Evolutionary conservation across 2,329 filamentous ascomycete genomes (phyloP).

Genomic region (Penicillium sp.): DNA sequence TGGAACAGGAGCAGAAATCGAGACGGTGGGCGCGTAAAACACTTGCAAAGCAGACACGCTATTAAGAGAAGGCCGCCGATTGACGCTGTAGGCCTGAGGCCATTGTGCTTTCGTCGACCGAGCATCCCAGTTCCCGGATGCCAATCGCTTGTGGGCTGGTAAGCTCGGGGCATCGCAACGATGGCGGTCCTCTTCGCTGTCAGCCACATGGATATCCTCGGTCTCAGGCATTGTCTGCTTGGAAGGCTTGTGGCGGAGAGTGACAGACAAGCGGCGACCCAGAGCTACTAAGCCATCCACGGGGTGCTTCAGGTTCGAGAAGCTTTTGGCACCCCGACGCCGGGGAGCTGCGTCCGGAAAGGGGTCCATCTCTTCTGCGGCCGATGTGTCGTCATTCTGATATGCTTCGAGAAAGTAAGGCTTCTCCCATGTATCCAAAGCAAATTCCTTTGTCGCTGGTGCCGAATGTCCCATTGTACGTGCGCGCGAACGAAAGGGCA

Average conservation of each 20-base stretch:
- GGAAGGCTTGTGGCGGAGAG: constrained; percentile 38
- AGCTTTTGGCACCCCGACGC: constrained; percentile 41
- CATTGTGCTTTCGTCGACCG: constrained; percentile 21
- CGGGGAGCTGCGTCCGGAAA: constrained; percentile 32
- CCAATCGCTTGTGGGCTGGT: constrained; percentile 18
- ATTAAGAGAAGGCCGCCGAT: constrained; percentile 37
- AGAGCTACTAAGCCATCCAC: constrained; percentile 42
- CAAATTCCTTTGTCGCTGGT: constrained; percentile 19
- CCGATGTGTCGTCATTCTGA: constrained; percentile 24
- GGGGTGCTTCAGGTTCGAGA: constrained; percentile 42
- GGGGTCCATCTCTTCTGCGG: constrained; percentile 33
- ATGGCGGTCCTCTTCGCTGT: constrained; percentile 17
- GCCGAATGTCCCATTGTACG: constrained; percentile 34
- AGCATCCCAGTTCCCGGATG: constrained; percentile 26
- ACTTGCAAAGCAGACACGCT: constrained; percentile 35
- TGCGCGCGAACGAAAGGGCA: constrained; percentile 38
- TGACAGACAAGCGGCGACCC: constrained; percentile 42
- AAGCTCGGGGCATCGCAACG: constrained; percentile 17
- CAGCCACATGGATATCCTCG: constrained; percentile 10
- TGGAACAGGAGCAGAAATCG: constrained; percentile 33
- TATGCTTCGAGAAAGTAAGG: constrained; percentile 23
- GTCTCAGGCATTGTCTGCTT: constrained; percentile 21
- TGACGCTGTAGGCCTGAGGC: constrained; percentile 31
- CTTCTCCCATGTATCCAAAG: constrained; percentile 26
- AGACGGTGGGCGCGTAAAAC: constrained; percentile 32